Evolutionary conservation across 768 basidiomycete species (phyloP).

Genomic region (Amanita exitialis): DNA sequence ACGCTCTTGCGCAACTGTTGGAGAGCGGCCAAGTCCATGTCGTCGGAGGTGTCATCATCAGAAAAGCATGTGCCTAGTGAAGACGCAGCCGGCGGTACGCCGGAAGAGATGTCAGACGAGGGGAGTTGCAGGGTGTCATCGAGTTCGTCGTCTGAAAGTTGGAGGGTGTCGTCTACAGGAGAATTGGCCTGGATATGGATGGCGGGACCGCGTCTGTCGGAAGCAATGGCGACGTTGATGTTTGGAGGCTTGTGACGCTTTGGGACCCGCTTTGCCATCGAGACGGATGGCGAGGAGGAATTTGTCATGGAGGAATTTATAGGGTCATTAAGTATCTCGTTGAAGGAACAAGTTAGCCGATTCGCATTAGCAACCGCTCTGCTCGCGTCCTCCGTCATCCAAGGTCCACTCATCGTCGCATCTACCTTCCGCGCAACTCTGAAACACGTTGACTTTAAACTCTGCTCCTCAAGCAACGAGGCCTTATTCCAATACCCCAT

Average conservation of each 20-base stretch:
- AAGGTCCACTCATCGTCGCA: background rate
- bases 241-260: constrained; percentile 43
- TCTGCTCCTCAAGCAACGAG: background rate
- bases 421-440: background rate
- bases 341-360: background rate
- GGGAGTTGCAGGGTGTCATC: constrained; percentile 31
- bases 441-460: background rate
- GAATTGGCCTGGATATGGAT: constrained; percentile 28
- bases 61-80: constrained; percentile 21
- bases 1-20: constrained; percentile 63
- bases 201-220: constrained; percentile 21
- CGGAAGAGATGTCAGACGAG: constrained; percentile 22
- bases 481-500: background rate
- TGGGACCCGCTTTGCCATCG: constrained; percentile 5
- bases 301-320: background rate
- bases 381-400: background rate
- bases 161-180: constrained; percentile 20
- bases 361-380: background rate
- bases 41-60: constrained; percentile 32
- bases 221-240: constrained; percentile 31
- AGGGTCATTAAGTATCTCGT: background rate
- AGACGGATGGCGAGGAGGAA: background rate
- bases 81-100: constrained; percentile 21
- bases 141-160: constrained; percentile 23
- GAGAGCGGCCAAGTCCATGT: constrained; percentile 60